These are phyloP conservation scores for Symbiodinium natans DNA, from an alignment of 73 alveolate genomes.

Conservation along the genomic window DNA sequence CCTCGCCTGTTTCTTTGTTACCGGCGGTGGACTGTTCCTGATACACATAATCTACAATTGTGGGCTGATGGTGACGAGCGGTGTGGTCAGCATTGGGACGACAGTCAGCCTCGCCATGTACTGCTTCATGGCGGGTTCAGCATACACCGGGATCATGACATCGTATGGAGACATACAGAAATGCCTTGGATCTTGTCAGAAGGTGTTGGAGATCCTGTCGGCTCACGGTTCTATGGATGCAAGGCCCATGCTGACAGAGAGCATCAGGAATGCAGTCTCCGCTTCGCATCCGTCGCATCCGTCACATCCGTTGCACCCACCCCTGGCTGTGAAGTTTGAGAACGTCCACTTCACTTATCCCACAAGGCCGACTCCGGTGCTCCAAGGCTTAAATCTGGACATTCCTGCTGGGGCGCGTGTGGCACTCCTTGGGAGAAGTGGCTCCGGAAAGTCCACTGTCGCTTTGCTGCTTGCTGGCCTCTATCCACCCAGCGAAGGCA, in stretches of 20 bases:
- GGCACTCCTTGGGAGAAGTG: slow-evolving; percentile 60
- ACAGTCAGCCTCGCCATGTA: slow-evolving; percentile 84
- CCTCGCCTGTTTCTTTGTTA: slow-evolving; percentile 50
- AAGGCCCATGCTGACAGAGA: not conserved
- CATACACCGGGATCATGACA: slow-evolving; percentile 68
- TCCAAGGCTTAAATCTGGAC: slow-evolving; percentile 34
- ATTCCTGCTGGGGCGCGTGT: slow-evolving; percentile 64
- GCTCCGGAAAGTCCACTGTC: slow-evolving; percentile 69
- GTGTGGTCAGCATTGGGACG: slow-evolving; percentile 59
- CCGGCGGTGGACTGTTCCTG: slow-evolving; percentile 76
- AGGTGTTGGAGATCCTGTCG: slow-evolving; percentile 53
- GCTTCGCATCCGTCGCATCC: no score
- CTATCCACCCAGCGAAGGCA: slow-evolving; percentile 39
- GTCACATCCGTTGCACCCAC: not conserved
- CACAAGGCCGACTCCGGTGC: slow-evolving; percentile 35
- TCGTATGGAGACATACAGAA: slow-evolving; percentile 70
- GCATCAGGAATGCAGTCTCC: not conserved
- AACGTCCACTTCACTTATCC: slow-evolving; percentile 49
- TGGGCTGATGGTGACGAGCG: slow-evolving; percentile 82
- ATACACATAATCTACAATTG: slow-evolving; percentile 65
- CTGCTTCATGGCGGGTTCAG: slow-evolving; percentile 66
- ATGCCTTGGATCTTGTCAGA: slow-evolving; percentile 66
- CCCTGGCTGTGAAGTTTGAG: slow-evolving; percentile 64
- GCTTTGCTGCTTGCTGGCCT: slow-evolving; percentile 51
- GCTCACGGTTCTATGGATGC: not conserved